These are phyloP conservation scores for Zarea fungicola DNA, from an alignment of 2,329 filamentous ascomycete genomes.

Conservation along the genomic window DNA sequence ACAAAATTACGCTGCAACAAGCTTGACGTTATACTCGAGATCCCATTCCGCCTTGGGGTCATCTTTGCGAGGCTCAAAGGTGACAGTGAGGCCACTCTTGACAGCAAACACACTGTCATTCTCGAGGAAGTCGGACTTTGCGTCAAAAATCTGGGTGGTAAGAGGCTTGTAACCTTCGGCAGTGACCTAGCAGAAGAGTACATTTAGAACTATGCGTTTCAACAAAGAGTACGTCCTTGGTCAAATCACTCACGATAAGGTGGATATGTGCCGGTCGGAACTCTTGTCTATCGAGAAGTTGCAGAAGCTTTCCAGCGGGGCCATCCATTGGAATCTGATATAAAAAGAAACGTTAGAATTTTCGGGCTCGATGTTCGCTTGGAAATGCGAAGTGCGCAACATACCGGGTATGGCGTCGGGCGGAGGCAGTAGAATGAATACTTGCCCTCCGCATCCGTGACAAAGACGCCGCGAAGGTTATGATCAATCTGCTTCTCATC, in stretches of 20 bases:
- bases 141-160: slow-evolving; percentile 70
- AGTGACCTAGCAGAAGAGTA: slow-evolving; percentile 38
- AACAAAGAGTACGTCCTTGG: neutral
- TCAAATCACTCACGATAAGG: slow-evolving; percentile 25
- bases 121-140: slow-evolving; percentile 54
- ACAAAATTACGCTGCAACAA: slow-evolving; percentile 30
- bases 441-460: slow-evolving; percentile 57
- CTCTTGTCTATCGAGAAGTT: slow-evolving; percentile 30
- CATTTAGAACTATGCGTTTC: too few relatives aligned
- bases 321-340: slow-evolving; percentile 25
- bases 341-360: too few relatives aligned
- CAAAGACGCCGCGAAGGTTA: slow-evolving; percentile 70
- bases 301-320: slow-evolving; percentile 29
- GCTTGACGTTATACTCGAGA: slow-evolving; percentile 56
- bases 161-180: slow-evolving; percentile 60
- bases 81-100: slow-evolving; percentile 44
- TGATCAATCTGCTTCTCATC: slow-evolving; percentile 64
- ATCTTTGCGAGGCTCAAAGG: slow-evolving; percentile 33
- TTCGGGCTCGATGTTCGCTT: too few relatives aligned
- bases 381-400: too few relatives aligned
- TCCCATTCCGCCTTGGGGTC: slow-evolving; percentile 49
- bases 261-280: slow-evolving; percentile 36
- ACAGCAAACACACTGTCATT: slow-evolving; percentile 51
- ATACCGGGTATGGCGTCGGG: slow-evolving; percentile 50
- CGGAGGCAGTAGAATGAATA: slow-evolving; percentile 59